Conservation (phyloP, 371 early-diverging fungal species). For the Mortierella sp. region DNA sequence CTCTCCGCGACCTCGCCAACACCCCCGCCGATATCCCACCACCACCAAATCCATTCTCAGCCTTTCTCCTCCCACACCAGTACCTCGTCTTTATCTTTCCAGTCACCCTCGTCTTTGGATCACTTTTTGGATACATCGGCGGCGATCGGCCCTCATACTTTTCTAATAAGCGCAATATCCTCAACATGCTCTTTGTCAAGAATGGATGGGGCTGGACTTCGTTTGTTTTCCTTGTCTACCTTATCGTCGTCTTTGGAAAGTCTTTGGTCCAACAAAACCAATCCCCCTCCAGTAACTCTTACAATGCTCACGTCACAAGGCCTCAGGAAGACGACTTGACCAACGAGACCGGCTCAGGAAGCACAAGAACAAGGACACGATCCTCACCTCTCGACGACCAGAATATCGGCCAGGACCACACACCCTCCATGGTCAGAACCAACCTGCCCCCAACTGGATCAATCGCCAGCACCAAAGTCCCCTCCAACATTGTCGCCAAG, state of each 20-base stretch:
- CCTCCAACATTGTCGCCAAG: slow-evolving; percentile 28
- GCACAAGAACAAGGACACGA: slow-evolving; percentile 11
- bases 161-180: slow-evolving; percentile 78
- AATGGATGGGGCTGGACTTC: slow-evolving; percentile 90
- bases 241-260: slow-evolving; percentile 46
- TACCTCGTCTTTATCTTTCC: slow-evolving; percentile 44
- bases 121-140: slow-evolving; percentile 45
- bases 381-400: not conserved
- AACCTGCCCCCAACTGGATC: slow-evolving; percentile 23
- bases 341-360: not conserved
- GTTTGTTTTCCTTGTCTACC: slow-evolving; percentile 64
- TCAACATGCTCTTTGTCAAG: slow-evolving; percentile 86
- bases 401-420: not conserved
- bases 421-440: slow-evolving; percentile 14
- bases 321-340: slow-evolving; percentile 20
- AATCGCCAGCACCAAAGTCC: slow-evolving; percentile 9
- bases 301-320: not conserved
- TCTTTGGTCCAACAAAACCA: slow-evolving; percentile 22
- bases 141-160: slow-evolving; percentile 64
- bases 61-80: slow-evolving; percentile 46
- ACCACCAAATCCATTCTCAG: slow-evolving; percentile 19
- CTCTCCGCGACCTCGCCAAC: slow-evolving; percentile 29
- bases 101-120: slow-evolving; percentile 37
- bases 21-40: slow-evolving; percentile 9
- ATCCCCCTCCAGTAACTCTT: not conserved